Evolutionary conservation across 768 basidiomycete genomes (phyloP), one percentile per base, ranked within the genome.

Genomic region (Polyporus arcularius): DNA sequence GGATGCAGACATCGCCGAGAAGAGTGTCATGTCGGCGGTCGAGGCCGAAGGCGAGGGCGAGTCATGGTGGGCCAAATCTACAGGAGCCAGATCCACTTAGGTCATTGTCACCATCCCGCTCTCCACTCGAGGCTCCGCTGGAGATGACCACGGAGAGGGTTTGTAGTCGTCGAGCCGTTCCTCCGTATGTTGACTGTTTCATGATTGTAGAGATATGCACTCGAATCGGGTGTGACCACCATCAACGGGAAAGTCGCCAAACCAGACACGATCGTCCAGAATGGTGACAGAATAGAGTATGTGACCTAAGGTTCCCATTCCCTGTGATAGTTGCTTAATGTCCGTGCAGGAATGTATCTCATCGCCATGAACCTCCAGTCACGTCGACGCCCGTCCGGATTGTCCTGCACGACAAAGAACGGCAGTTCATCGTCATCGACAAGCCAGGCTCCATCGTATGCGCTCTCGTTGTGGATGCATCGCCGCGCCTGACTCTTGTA

Each of bases 341-440:
- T 26, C 21, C 21, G 21, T 26, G 21, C 51, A 96, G 94, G 70
- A 97, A 98, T 68, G 82, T 96, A 14, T 93, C 96, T 14, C 94
- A 96, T 73, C 82, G 94, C n/a, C 97, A 99, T 71, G 97, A 99
- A 74, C 97, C 97, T 5, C 94, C 97, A 3, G 89, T 99, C 4
- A 88, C 94, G 1, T 85, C 89, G 2, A 89, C 81, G 4, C 91
- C 92, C 1, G 86, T 98, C 55, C 84, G 87, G 63, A 80, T 98
- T 40, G 74, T 98, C 4, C 79, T 87, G 53, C 85, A 88, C 58
- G 94, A 98, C 71, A 79, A 78, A 14, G 85, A 92, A 65, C 85
- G 88, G 26, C 83, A 89, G 63, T 94, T 96, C 62, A 85, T 98
- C 39, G 90, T 98, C 14, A 90, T 99, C 31, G 90, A 98, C 70